Base-by-base conservation (phyloP, 306 rosid genomes). In the Quercus robur region DNA sequence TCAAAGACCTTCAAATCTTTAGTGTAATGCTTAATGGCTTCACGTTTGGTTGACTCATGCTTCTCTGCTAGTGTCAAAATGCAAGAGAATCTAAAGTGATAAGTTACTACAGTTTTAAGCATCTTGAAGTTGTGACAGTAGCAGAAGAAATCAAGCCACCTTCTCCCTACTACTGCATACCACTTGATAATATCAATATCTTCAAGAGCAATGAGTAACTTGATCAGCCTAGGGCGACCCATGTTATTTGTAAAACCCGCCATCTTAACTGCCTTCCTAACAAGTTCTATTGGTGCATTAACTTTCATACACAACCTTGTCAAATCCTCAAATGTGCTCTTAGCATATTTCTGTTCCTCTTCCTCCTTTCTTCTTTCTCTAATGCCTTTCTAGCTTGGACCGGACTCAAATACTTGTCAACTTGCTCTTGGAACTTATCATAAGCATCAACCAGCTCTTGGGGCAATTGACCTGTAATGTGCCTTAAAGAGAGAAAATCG, bases 1-100 rank as follows among this genome's bases (percentile, higher is more conserved):
- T 86, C 92, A 78, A 68, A 92, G 62, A 94, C 89, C 82, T 88
- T 92, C 90, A 94, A 86, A 89, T 94, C 98, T 84, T 94, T 94
- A 80, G 90, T 88, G 71, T 81, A 94, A 81, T 88, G 93, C 81
- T 85, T 88, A 79, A 92, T 92, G 54, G 93, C 89, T 83, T 92
- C 94, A 2, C 76, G 82, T 88, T 94, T 94, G 46, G 94, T 85
- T 59, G 97, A 89, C 76, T 91, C 97, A 76, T 92, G 97, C 81
- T 92, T 92, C 86, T 94, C 94, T 18, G 97, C 98, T 77, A 94
- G 71, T 71, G 97, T 92, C 88, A 92, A 77, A 71, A 94, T 89
- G 75, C 98, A 94, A 26, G 98, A 94, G 86, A 94, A 94, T 85
- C 97, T 92, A 86, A 94, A 68, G 83, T 94, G 98, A 88, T 91